phyloP scores from a whole-genome alignment of 75 land plant genomes.

The Sequoia sempervirens region DNA sequence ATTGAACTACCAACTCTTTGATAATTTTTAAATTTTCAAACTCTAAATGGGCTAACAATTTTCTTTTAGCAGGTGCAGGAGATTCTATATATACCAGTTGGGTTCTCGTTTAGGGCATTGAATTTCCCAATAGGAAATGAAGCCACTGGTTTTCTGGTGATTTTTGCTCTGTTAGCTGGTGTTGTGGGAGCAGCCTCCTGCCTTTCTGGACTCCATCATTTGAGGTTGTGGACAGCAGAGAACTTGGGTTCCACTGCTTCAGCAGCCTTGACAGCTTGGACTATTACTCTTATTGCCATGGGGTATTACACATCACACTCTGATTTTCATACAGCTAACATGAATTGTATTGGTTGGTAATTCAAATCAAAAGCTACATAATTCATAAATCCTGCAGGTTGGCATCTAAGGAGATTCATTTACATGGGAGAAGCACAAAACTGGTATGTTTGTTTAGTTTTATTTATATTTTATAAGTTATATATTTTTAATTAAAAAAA shows the following conservation, averaged over 20 bases:
- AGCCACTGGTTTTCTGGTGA: conserved; percentile 60
- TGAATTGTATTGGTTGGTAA: not conserved
- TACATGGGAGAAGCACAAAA: conserved; percentile 37
- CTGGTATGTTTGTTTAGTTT: conserved; percentile 35
- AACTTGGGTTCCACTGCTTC: conserved; percentile 54
- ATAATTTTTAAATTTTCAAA: too few species aligned
- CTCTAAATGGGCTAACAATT: too few species aligned
- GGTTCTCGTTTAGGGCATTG: conserved; percentile 39
- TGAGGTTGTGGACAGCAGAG: conserved; percentile 43
- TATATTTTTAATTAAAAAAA: too few species aligned
- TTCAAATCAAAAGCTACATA: not conserved
- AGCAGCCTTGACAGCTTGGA: conserved; percentile 62
- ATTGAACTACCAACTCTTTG: too few species aligned
- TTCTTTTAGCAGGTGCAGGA: conserved; percentile 28
- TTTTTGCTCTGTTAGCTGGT: conserved; percentile 62
- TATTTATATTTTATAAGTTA: too few species aligned
- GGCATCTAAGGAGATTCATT: conserved; percentile 72
- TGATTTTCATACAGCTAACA: not conserved
- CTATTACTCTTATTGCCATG: conserved; percentile 73
- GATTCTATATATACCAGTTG: conserved; percentile 39
- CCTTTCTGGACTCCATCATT: conserved; percentile 51
- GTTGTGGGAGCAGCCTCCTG: conserved; percentile 63
- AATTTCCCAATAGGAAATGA: conserved; percentile 60
- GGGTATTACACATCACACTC: conserved; percentile 35
- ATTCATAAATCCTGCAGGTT: conserved; percentile 40